These are phyloP conservation scores for Dactylellina sp. DNA, from an alignment of 2,329 filamentous ascomycete species.

Conservation along the genomic window DNA sequence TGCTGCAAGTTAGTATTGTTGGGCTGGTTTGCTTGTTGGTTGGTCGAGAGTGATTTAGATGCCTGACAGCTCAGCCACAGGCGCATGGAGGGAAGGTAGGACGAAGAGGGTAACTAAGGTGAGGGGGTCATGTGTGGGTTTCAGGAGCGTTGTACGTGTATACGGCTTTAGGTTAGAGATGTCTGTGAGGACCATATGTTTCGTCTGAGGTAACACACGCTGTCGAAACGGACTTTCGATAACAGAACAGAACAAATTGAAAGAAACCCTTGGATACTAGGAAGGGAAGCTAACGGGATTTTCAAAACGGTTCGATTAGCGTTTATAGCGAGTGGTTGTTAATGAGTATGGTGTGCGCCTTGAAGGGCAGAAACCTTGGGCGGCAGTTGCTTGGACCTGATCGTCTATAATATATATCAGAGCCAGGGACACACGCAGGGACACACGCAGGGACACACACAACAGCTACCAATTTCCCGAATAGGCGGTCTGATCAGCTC, in stretches of 20 bases:
- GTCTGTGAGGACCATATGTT: background rate
- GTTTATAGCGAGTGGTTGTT: background rate
- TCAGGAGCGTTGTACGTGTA: slow-evolving; percentile 18
- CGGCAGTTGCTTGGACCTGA: no score
- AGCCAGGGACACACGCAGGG: no score
- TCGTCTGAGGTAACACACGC: background rate
- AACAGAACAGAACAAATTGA: no score
- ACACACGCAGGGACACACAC: no score
- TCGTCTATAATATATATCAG: no score
- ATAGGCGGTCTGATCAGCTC: no score
- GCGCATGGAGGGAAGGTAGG: background rate
- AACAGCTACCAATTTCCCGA: no score
- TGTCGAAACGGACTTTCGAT: slow-evolving; percentile 3
- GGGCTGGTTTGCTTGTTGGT: background rate
- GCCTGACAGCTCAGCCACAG: slow-evolving; percentile 10
- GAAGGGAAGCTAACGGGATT: background rate
- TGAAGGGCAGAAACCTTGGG: no score
- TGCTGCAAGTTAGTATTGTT: no score
- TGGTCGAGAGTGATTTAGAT: slow-evolving; percentile 2
- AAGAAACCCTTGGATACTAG: no score
- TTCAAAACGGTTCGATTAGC: slow-evolving; percentile 11
- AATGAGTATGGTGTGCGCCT: no score
- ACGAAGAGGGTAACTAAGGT: background rate
- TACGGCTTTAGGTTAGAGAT: background rate
- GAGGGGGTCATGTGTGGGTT: background rate